Evolutionary conservation across 805 yeast genomes (phyloP).

Genomic region (Brettanomyces sp.): DNA sequence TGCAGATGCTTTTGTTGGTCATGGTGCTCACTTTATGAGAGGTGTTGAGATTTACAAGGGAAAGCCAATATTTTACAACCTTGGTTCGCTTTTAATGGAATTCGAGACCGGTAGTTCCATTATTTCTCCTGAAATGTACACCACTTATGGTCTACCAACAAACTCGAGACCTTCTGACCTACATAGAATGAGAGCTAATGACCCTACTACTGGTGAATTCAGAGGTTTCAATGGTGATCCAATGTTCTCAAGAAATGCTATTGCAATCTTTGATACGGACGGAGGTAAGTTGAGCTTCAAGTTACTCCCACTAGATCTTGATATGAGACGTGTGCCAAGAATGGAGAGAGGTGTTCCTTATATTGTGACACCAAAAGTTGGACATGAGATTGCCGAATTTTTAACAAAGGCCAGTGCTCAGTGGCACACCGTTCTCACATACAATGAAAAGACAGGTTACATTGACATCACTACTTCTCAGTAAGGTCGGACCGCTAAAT

Average conservation of each 20-base stretch:
- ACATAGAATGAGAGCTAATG: conserved; percentile 19
- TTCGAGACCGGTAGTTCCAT: conserved; percentile 20
- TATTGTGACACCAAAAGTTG: conserved; percentile 14
- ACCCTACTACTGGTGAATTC: conserved; percentile 14
- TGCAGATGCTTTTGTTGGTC: conserved; percentile 21
- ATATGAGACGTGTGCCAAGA: conserved; percentile 14
- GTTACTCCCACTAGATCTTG: conserved; percentile 19
- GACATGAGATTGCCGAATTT: neutral
- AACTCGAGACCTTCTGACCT: conserved; percentile 20
- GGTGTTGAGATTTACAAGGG: conserved; percentile 22
- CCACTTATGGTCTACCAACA: conserved; percentile 14
- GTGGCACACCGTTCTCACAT: conserved; percentile 13
- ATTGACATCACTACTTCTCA: too few relatives aligned
- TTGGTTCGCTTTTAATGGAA: conserved; percentile 21
- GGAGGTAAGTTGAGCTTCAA: conserved; percentile 8
- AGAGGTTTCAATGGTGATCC: conserved; percentile 20
- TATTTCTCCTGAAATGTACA: conserved; percentile 20
- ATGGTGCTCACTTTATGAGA: conserved; percentile 23
- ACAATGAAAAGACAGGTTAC: conserved; percentile 15
- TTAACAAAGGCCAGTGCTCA: neutral
- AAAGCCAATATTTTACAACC: conserved; percentile 20
- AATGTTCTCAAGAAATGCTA: conserved; percentile 18
- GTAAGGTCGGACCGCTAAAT: too few relatives aligned
- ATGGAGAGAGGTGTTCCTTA: conserved; percentile 20
- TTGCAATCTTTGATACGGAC: conserved; percentile 18